A percentile compares a stretch with the other conserved stretches of the same genome.
These are phyloP conservation scores for Thermochaetoides thermophila DNA, from an alignment of 495 filamentous ascomycete species.

Conservation along the genomic window DNA sequence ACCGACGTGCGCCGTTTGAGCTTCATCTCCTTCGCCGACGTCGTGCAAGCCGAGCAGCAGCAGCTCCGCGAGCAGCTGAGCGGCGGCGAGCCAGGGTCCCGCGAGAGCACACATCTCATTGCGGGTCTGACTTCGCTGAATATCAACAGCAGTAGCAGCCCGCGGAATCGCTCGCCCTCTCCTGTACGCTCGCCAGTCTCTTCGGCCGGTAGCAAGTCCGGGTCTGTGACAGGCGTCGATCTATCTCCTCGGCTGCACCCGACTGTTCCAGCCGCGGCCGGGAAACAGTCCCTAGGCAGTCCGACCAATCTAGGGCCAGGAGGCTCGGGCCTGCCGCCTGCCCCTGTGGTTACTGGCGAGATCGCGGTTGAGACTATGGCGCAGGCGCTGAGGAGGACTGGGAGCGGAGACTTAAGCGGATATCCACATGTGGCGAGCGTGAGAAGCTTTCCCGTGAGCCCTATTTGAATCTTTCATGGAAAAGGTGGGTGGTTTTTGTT, in stretches of 20 bases:
- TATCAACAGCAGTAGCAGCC: constrained; percentile 34
- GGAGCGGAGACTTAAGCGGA: constrained; percentile 60
- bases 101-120: constrained; percentile 48
- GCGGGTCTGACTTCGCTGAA: constrained; percentile 35
- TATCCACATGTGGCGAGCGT: constrained; percentile 20
- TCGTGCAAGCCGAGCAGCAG: constrained; percentile 77
- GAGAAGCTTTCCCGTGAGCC: constrained; percentile 47
- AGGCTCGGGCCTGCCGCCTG: constrained; percentile 3
- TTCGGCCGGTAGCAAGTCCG: constrained; percentile 45
- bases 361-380: constrained; percentile 81
- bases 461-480: constrained; percentile 25
- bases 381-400: constrained; percentile 69
- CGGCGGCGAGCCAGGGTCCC: constrained; percentile 21
- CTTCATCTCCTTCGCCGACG: constrained; percentile 91
- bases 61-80: constrained; percentile 1
- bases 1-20: constrained; percentile 68
- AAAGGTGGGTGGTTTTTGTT: no score
- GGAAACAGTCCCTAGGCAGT: constrained; percentile 23
- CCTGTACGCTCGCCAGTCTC: constrained; percentile 58
- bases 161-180: constrained; percentile 53
- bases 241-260: constrained; percentile 33
- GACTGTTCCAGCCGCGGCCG: neutral
- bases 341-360: constrained; percentile 41
- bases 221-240: constrained; percentile 51
- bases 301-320: constrained; percentile 20